phyloP scores from a whole-genome alignment of 2,329 filamentous ascomycete species.

The Davidsoniella virescens region DNA sequence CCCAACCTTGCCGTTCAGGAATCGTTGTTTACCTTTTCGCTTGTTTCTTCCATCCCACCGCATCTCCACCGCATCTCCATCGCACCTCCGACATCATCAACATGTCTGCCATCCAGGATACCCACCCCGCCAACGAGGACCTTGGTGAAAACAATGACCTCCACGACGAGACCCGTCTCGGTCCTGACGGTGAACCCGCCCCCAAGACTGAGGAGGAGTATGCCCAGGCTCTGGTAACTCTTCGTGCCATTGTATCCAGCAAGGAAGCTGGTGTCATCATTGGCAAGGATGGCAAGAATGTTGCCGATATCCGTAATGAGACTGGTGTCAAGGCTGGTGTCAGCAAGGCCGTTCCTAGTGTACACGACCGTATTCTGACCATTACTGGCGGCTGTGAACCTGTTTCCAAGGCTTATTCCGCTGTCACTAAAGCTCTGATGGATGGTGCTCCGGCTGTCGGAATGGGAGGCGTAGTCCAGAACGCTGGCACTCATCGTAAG shows the following conservation, averaged over 20 bases:
- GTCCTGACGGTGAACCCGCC: conserved; percentile 58
- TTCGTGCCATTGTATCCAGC: conserved; percentile 94
- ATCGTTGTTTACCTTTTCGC: conserved; percentile 12
- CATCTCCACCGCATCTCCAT: conserved; percentile 14
- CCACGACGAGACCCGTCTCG: conserved; percentile 44
- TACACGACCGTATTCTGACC: conserved; percentile 91
- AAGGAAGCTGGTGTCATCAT: conserved; percentile 99
- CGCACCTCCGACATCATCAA: conserved; percentile 16
- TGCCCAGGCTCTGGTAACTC: conserved; percentile 75
- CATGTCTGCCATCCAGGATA: conserved; percentile 50
- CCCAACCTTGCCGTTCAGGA: conserved; percentile 12
- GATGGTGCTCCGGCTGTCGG: conserved; percentile 90
- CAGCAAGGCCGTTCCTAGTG: conserved; percentile 94
- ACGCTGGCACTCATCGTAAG: conserved; percentile 89
- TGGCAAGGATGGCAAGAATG: conserved; percentile 96
- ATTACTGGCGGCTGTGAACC: conserved; percentile 82
- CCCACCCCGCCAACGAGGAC: conserved; percentile 39
- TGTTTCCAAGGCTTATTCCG: conserved; percentile 80
- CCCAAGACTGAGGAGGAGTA: conserved; percentile 97
- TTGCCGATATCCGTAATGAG: conserved; percentile 90
- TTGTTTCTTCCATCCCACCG: conserved; percentile 8
- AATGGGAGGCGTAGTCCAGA: conserved; percentile 80
- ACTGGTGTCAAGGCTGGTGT: conserved; percentile 96
- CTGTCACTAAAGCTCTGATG: conserved; percentile 78
- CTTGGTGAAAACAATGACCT: conserved; percentile 48